Percentiles rank a stretch among this genome's conserved stretches.
phyloP scores from a whole-genome alignment of 2,329 filamentous ascomycete genomes.

The Curvularia verruculosa region DNA sequence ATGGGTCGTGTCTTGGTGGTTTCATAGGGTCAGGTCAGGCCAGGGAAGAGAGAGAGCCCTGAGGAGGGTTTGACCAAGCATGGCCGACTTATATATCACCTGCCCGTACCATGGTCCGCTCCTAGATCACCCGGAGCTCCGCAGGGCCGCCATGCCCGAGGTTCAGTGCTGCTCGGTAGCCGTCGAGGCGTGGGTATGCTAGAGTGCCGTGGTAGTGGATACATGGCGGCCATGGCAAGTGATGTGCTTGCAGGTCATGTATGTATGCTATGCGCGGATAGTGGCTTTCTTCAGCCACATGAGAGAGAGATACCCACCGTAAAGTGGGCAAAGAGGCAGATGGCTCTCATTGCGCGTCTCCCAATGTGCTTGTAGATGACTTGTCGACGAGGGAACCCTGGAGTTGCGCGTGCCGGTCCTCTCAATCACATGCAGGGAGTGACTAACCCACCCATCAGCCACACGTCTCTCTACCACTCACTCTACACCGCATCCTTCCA shows the following conservation, averaged over 20 bases:
- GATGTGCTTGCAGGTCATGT: not conserved
- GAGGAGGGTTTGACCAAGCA: constrained; percentile 17
- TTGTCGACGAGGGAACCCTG: constrained; percentile 9
- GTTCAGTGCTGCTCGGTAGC: constrained; percentile 16
- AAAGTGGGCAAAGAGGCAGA: not conserved
- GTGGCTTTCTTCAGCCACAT: not conserved
- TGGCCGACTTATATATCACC: constrained; percentile 35
- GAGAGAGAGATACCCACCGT: not conserved
- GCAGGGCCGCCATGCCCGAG: constrained; percentile 37
- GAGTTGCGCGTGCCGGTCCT: constrained; percentile 12
- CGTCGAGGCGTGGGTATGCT: constrained; percentile 7
- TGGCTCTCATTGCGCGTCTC: not conserved
- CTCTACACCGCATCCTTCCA: constrained; percentile 28
- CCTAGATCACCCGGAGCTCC: constrained; percentile 37
- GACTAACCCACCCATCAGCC: constrained; percentile 33
- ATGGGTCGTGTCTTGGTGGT: constrained; percentile 23
- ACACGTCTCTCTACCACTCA: constrained; percentile 21
- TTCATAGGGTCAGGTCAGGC: constrained; percentile 29
- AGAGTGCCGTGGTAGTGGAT: constrained; percentile 9
- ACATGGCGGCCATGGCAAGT: not conserved
- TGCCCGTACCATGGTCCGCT: constrained; percentile 19
- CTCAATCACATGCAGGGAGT: constrained; percentile 30
- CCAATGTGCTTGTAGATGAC: too few relatives aligned
- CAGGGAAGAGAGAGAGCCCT: constrained; percentile 17
- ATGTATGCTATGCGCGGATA: not conserved